Evolutionary conservation across 2,329 filamentous ascomycete species (phyloP).

Genomic region (Neophaeococcomyces aloes): DNA sequence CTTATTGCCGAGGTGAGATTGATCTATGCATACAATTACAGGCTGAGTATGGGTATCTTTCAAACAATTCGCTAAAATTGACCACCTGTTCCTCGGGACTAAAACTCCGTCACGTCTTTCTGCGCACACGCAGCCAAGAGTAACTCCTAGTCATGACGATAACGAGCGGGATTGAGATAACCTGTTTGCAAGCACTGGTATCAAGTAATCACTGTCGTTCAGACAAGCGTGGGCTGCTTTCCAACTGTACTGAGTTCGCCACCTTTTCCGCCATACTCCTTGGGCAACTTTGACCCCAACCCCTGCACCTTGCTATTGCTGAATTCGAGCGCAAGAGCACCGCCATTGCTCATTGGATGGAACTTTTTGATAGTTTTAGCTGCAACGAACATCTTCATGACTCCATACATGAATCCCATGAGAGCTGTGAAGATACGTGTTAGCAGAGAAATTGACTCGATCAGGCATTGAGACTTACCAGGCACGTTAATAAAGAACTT

Average conservation of each 20-base stretch:
- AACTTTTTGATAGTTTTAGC: slow-evolving; percentile 68
- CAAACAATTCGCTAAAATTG: too few species aligned
- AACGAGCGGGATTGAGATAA: not conserved
- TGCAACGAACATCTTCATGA: slow-evolving; percentile 65
- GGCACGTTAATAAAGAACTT: slow-evolving; percentile 98
- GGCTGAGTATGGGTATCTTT: too few species aligned
- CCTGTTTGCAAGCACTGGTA: slow-evolving; percentile 16
- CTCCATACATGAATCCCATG: slow-evolving; percentile 77
- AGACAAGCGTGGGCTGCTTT: slow-evolving; percentile 10
- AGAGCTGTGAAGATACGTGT: slow-evolving; percentile 36
- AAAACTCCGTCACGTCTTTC: not conserved
- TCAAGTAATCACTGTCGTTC: slow-evolving; percentile 10
- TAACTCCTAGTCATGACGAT: not conserved
- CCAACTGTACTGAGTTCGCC: slow-evolving; percentile 32
- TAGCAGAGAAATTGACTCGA: too few species aligned
- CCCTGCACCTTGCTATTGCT: slow-evolving; percentile 32
- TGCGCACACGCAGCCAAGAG: not conserved
- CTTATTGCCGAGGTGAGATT: too few species aligned
- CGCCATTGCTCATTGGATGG: slow-evolving; percentile 65
- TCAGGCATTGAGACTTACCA: not conserved
- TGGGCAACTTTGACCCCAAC: slow-evolving; percentile 52
- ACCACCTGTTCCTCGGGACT: too few species aligned
- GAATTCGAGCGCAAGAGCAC: slow-evolving; percentile 53
- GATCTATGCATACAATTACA: too few species aligned
- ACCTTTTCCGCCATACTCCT: slow-evolving; percentile 68